Base-by-base conservation (phyloP, 1,284 basidiomycete genomes). In the Tylopilus sp. region DNA sequence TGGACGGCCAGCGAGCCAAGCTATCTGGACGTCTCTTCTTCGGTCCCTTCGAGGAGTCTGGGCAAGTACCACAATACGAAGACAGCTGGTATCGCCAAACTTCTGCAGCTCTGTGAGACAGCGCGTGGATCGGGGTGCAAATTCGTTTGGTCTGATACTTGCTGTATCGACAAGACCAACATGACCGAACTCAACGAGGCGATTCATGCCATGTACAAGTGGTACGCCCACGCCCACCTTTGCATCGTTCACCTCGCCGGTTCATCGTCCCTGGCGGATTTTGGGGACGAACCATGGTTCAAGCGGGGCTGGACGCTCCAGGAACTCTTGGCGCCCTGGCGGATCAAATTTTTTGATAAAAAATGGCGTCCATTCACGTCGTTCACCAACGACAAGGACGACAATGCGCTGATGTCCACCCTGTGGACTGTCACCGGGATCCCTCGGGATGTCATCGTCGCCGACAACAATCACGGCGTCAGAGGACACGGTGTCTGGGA, bases 241-340 rank as follows among this genome's bases (percentile, higher is more conserved):
- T 66, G 59, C 34, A 65, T 67, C 39, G 49, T 59, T 23, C 49
- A 67, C 36, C 55, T 67, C 6, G 48, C 48, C 0, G 43, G 30
- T n/a, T 60, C 63, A 7, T 44, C 9, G 0, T 51, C 48, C 9
- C 16, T 34, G 41, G 23, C 25, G 12, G 49, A 64, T 15, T 56
- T 64, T 2, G 43, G 43, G n/a, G n/a, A 4, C 2, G 65, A 67
- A 4, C 31, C 43, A n/a, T 64, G 61, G 65, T 64, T 63, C 8
- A 53, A 16, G 16, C 59, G 56, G 2, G 60, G 61, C 5, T 66
- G 61, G 61, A 65, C 60, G 1, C 46, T 66, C 1, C 61, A 66
- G 19, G 61, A 63, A 16, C 59, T 63, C 31, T 21, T 63, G 26
- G 61, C 64, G 0, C 52, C 61, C 3, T 40, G 23, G 16, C 55